Evolutionary conservation across 1,139 yeast species (phyloP).

Genomic region (Debaryomyces fabryi): DNA sequence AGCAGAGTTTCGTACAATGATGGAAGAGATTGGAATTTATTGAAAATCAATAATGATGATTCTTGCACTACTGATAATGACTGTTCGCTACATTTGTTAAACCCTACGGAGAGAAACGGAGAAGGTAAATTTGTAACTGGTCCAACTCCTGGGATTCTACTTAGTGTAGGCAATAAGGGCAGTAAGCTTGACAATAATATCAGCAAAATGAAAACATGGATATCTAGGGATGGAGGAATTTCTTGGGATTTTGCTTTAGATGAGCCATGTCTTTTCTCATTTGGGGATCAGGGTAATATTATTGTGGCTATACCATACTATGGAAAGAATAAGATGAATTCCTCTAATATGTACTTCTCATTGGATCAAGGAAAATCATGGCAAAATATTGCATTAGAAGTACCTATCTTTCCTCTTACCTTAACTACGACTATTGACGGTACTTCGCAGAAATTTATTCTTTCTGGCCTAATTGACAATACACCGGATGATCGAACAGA

Average conservation of each 20-base stretch:
- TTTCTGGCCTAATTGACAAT: slow-evolving; percentile 49
- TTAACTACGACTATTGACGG: slow-evolving; percentile 75
- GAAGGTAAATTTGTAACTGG: slow-evolving; percentile 60
- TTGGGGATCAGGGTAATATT: slow-evolving; percentile 83
- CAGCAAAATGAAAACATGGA: slow-evolving; percentile 48
- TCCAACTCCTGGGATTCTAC: slow-evolving; percentile 72
- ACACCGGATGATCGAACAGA: slow-evolving; percentile 17
- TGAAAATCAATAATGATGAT: slow-evolving; percentile 49
- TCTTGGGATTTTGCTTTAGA: slow-evolving; percentile 65
- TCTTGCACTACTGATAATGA: slow-evolving; percentile 47
- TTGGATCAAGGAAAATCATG: slow-evolving; percentile 77
- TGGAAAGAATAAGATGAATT: slow-evolving; percentile 21
- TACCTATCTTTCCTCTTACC: slow-evolving; percentile 44
- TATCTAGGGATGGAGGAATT: slow-evolving; percentile 79
- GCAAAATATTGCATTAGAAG: slow-evolving; percentile 55
- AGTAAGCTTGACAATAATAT: slow-evolving; percentile 25
- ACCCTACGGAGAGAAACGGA: slow-evolving; percentile 54
- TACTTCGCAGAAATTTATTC: slow-evolving; percentile 60
- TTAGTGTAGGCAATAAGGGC: slow-evolving; percentile 63
- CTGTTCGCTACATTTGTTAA: slow-evolving; percentile 61
- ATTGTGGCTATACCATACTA: slow-evolving; percentile 61
- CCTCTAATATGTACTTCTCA: slow-evolving; percentile 54
- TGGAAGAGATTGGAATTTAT: slow-evolving; percentile 62
- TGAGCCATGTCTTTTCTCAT: slow-evolving; percentile 58
- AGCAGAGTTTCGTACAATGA: slow-evolving; percentile 59